Conservation (phyloP, 768 basidiomycete species). For the Atractiella rhizophila region DNA sequence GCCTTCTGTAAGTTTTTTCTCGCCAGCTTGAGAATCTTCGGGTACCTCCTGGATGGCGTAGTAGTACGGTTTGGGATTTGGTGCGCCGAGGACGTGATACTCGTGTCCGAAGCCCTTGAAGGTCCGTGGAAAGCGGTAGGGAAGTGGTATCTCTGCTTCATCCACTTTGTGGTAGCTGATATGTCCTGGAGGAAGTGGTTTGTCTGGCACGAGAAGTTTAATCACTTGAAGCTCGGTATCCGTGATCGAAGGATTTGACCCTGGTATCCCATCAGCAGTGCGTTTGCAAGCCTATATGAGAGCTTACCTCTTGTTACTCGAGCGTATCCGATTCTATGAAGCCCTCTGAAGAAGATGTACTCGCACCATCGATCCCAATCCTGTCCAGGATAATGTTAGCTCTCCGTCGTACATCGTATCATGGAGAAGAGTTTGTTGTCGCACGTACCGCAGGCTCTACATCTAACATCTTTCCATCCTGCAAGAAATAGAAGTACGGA, state of each 20-base stretch:
- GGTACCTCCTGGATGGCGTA: too few relatives aligned
- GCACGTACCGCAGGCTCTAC: constrained; percentile 32
- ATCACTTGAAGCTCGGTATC: constrained; percentile 78
- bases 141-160: too few relatives aligned
- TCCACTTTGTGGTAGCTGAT: too few relatives aligned
- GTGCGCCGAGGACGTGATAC: too few relatives aligned
- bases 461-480: constrained; percentile 55
- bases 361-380: constrained; percentile 40
- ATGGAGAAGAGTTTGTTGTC: not conserved
- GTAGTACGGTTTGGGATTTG: too few relatives aligned
- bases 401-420: not conserved
- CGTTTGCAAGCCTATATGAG: constrained; percentile 29
- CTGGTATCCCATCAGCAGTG: constrained; percentile 31
- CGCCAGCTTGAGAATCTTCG: too few relatives aligned
- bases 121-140: too few relatives aligned
- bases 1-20: too few relatives aligned
- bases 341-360: constrained; percentile 60
- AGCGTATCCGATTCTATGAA: constrained; percentile 37
- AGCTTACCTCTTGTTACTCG: not conserved
- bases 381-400: not conserved
- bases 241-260: constrained; percentile 52
- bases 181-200: too few relatives aligned
- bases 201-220: too few relatives aligned
- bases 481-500: constrained; percentile 48
- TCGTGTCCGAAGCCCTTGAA: too few relatives aligned